Evolutionary conservation across 257 asterid genomes (phyloP).

Genomic region (Lantana camara): DNA sequence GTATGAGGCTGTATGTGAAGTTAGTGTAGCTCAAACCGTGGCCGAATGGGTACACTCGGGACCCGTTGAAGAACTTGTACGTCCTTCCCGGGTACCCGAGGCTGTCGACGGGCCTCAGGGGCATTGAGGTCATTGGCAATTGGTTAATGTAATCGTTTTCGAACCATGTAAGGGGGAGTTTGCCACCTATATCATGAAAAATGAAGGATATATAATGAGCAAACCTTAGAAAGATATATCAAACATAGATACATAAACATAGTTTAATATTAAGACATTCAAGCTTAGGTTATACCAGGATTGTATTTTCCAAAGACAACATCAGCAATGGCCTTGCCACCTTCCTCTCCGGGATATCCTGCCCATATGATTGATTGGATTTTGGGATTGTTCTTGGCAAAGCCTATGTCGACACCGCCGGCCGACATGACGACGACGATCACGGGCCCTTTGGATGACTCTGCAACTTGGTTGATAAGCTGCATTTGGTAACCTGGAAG

Average conservation of each 20-base stretch:
- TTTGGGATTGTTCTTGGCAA: conserved; percentile 32
- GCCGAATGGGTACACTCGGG: conserved; percentile 44
- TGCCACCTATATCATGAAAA: conserved; percentile 34
- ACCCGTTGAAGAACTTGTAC: conserved; percentile 47
- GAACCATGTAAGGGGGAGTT: conserved; percentile 50
- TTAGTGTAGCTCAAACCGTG: conserved; percentile 53
- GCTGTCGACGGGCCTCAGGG: conserved; percentile 32
- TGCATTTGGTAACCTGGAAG: conserved; percentile 48
- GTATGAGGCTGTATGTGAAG: conserved; percentile 17
- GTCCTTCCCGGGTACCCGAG: conserved; percentile 53
- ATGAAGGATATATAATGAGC: too few species aligned
- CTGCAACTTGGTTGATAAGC: conserved; percentile 39
- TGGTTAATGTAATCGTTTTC: conserved; percentile 24
- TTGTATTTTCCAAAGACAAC: conserved; percentile 47
- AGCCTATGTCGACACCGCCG: conserved; percentile 45
- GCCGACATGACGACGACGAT: conserved; percentile 49
- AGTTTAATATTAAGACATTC: too few species aligned
- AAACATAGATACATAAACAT: too few species aligned
- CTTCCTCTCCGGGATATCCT: conserved; percentile 56
- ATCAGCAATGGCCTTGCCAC: conserved; percentile 51
- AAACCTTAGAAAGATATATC: too few species aligned
- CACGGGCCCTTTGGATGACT: conserved; percentile 39
- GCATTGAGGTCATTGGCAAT: conserved; percentile 48
- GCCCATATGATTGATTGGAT: conserved; percentile 48
- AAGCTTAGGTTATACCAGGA: conserved; percentile 38